phyloP scores from a whole-genome alignment of 225 moss, liverwort and hornwort species.

The Sphagnum tenellum region DNA sequence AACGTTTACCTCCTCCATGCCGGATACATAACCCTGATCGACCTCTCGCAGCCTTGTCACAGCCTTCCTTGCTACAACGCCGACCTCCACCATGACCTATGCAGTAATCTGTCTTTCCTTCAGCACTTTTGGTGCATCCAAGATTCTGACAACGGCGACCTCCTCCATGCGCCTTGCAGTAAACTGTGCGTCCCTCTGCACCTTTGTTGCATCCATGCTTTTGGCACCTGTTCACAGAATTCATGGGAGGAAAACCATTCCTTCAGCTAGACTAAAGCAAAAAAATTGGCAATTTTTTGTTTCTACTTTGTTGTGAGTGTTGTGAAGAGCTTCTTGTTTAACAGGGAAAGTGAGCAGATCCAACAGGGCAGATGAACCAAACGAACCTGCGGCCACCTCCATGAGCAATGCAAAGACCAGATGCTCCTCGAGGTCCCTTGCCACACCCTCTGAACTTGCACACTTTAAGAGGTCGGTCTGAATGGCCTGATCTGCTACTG shows the following conservation, averaged over 20 bases:
- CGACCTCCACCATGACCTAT: slow-evolving; percentile 98
- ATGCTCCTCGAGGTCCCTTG: slow-evolving; percentile 89
- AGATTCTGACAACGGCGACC: slow-evolving; percentile 89
- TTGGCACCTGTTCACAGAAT: slow-evolving; percentile 77
- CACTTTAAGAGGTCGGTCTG: slow-evolving; percentile 76
- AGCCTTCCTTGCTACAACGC: slow-evolving; percentile 78
- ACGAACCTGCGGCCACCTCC: slow-evolving; percentile 88
- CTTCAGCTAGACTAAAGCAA: too few species aligned
- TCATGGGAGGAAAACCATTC: slow-evolving; percentile 4
- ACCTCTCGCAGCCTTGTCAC: slow-evolving; percentile 93
- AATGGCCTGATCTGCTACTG: slow-evolving; percentile 67
- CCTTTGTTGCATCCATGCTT: slow-evolving; percentile 98
- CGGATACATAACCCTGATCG: slow-evolving; percentile 97
- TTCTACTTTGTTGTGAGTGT: too few species aligned
- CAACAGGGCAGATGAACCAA: too few species aligned
- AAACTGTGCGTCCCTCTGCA: slow-evolving; percentile 94
- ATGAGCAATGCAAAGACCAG: slow-evolving; percentile 91
- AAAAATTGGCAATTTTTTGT: too few species aligned
- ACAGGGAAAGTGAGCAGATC: too few species aligned
- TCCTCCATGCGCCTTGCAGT: slow-evolving; percentile 98
- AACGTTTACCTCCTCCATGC: slow-evolving; percentile 94
- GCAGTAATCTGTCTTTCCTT: slow-evolving; percentile 94
- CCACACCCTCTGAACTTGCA: slow-evolving; percentile 98
- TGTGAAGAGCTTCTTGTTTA: too few species aligned
- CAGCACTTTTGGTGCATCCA: slow-evolving; percentile 97